Evolutionary conservation across 208 protist genomes (phyloP).

Genomic region (Blechomonas ayalai): DNA sequence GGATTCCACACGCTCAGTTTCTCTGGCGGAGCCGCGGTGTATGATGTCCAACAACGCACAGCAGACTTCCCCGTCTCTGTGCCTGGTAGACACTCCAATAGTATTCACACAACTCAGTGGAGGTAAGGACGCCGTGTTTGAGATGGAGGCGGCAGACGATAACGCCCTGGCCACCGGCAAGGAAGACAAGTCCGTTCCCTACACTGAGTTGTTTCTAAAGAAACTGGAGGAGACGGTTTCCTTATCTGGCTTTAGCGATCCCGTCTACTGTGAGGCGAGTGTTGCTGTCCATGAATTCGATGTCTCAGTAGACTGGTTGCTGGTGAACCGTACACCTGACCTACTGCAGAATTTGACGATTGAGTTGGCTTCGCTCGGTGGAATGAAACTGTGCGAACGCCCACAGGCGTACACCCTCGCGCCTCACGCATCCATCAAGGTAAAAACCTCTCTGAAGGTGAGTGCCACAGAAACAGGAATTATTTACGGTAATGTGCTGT

Average conservation of each 20-base stretch:
- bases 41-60: neutral
- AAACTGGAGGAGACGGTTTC: conserved; percentile 86
- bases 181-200: conserved; percentile 12
- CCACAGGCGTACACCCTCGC: conserved; percentile 91
- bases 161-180: conserved; percentile 5
- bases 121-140: conserved; percentile 39
- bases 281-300: conserved; percentile 97
- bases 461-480: conserved; percentile 96
- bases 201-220: conserved; percentile 54
- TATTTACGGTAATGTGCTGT: conserved; percentile 97
- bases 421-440: conserved; percentile 70
- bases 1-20: conserved; percentile 26
- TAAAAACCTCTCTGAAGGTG: conserved; percentile 96
- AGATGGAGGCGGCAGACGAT: conserved; percentile 44
- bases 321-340: conserved; percentile 93
- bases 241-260: conserved; percentile 95
- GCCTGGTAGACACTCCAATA: conserved; percentile 56
- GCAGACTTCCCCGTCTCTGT: conserved; percentile 14
- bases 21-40: neutral
- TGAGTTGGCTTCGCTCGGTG: conserved; percentile 94
- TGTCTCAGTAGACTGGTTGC: conserved; percentile 92
- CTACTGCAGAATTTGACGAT: conserved; percentile 94
- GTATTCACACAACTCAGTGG: conserved; percentile 72
- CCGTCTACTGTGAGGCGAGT: conserved; percentile 96
- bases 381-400: conserved; percentile 97